Conservation (phyloP, 441 rosid species). For the Jatropha multifida region DNA sequence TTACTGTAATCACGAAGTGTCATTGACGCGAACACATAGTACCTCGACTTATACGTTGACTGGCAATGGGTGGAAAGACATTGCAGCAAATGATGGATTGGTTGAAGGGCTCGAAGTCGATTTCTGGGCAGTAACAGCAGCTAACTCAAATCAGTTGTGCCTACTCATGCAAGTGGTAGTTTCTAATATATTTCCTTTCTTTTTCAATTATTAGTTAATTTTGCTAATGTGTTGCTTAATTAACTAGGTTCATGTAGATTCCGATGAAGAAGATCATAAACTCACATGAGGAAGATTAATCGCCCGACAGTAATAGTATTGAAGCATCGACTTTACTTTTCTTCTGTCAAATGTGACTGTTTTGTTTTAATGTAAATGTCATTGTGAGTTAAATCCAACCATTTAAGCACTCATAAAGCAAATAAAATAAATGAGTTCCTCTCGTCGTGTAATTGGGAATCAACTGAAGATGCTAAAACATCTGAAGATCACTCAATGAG, state of each 20-base stretch:
- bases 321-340: no score
- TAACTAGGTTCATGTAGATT: not conserved
- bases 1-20: not conserved
- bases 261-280: not conserved
- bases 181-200: no score
- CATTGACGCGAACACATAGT: not conserved
- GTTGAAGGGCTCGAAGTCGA: not conserved
- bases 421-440: no score
- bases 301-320: no score
- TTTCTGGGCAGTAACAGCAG: not conserved
- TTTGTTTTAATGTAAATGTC: no score
- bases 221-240: not conserved
- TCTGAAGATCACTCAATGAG: no score
- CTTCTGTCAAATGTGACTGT: no score
- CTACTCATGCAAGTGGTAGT: not conserved
- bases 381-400: no score
- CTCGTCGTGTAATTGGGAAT: no score
- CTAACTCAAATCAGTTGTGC: not conserved
- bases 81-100: not conserved
- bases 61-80: not conserved
- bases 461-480: no score
- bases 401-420: no score
- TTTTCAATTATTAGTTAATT: not conserved
- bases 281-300: not conserved
- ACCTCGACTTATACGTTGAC: not conserved